Evolutionary conservation across 495 filamentous ascomycete species (phyloP).

Genomic region (Halenospora varia): DNA sequence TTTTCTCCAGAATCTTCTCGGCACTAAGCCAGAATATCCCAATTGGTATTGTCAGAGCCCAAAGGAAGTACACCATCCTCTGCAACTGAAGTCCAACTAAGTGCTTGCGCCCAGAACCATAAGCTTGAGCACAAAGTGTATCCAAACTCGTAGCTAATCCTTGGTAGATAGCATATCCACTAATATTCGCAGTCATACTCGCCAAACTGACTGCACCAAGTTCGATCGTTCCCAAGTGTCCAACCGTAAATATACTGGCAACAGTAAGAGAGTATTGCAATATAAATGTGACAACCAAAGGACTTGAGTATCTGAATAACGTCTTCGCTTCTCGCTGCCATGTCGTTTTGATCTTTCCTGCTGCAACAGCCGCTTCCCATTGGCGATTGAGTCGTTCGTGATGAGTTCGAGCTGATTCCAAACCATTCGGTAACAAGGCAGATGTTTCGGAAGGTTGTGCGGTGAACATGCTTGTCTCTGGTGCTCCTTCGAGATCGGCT

Average conservation of each 20-base stretch:
- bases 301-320: constrained; percentile 50
- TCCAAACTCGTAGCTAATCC: constrained; percentile 68
- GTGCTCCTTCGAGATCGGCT: constrained; percentile 19
- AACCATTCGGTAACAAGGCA: constrained; percentile 21
- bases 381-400: constrained; percentile 46
- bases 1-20: constrained; percentile 46
- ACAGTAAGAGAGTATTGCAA: constrained; percentile 71
- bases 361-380: constrained; percentile 76
- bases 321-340: constrained; percentile 80
- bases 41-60: constrained; percentile 59
- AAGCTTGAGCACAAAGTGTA: constrained; percentile 72
- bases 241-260: constrained; percentile 64
- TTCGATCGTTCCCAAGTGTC: constrained; percentile 57
- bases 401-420: constrained; percentile 19
- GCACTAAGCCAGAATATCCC: constrained; percentile 55
- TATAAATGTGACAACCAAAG: constrained; percentile 65
- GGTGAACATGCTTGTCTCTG: constrained; percentile 3
- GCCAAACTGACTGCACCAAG: constrained; percentile 64
- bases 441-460: constrained; percentile 35
- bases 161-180: constrained; percentile 66
- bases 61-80: constrained; percentile 65
- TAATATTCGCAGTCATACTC: constrained; percentile 70
- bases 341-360: constrained; percentile 72
- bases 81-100: constrained; percentile 70
- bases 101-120: constrained; percentile 61